These are phyloP conservation scores for Aureococcus anophagefferens DNA, from an alignment of 108 stramenopile species.

Conservation along the genomic window DNA sequence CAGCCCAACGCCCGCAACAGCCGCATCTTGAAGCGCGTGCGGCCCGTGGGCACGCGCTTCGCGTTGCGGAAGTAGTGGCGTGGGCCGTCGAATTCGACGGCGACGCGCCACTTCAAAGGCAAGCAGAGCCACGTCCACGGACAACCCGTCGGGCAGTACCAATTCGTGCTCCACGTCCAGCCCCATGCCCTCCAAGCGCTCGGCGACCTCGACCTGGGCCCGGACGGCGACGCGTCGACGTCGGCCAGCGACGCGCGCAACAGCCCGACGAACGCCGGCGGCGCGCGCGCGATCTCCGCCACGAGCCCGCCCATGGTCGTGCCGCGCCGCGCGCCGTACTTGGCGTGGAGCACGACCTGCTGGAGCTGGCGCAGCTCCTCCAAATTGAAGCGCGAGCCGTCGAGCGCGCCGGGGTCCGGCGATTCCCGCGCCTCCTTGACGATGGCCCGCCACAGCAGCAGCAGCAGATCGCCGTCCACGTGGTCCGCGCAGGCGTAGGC, in stretches of 20 bases:
- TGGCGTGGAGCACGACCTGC: not conserved
- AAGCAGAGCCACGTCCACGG: not conserved
- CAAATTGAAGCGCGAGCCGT: not conserved
- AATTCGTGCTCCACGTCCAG: not conserved
- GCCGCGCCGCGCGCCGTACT: not conserved
- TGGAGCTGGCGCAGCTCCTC: not conserved
- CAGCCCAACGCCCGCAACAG: not conserved
- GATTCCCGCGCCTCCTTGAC: no score
- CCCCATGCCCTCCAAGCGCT: not conserved
- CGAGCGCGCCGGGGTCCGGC: no score
- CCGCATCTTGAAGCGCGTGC: not conserved
- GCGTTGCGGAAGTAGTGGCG: not conserved
- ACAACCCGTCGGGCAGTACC: not conserved
- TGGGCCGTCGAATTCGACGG: not conserved
- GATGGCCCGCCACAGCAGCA: no score
- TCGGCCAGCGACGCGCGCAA: not conserved
- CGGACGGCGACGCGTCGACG: not conserved
- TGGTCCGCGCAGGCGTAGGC: slow-evolving; percentile 6
- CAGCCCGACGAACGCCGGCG: not conserved
- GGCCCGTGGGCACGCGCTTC: not conserved
- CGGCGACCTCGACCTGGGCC: not conserved
- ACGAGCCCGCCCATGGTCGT: not conserved
- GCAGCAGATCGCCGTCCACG: not conserved
- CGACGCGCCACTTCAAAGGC: not conserved
- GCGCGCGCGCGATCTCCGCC: not conserved